Percentiles rank a stretch among this genome's conserved stretches.
Conservation (phyloP, 345 rosid species). For the Linum lewisii region DNA sequence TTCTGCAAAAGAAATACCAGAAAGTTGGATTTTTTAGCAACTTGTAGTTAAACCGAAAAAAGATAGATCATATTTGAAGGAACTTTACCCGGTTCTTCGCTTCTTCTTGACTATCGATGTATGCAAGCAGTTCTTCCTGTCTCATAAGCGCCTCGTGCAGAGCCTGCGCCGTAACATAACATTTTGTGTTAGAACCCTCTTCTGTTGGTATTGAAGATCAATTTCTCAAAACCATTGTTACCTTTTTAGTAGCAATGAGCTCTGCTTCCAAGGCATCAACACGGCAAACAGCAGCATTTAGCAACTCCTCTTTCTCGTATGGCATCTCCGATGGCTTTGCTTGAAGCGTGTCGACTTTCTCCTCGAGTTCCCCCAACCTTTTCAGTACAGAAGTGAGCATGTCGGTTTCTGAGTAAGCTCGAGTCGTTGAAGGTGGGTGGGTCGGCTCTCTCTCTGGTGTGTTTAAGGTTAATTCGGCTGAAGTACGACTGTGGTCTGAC, state of each 20-base stretch:
- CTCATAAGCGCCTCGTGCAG: conserved; percentile 30
- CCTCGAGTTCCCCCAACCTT: conserved; percentile 81
- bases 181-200: too few species aligned
- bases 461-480: conserved; percentile 25
- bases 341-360: conserved; percentile 71
- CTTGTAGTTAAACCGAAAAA: not conserved
- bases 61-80: not conserved
- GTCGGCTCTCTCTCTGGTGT: conserved; percentile 33
- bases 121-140: conserved; percentile 28
- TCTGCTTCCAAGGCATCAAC: conserved; percentile 98
- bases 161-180: conserved; percentile 13
- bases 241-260: conserved; percentile 97
- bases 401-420: conserved; percentile 42
- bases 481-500: conserved; percentile 27
- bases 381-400: conserved; percentile 61
- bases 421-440: conserved; percentile 52
- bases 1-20: not conserved
- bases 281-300: conserved; percentile 94
- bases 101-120: conserved; percentile 18
- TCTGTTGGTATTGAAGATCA: too few species aligned
- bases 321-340: conserved; percentile 97
- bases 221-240: conserved; percentile 12
- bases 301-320: conserved; percentile 85
- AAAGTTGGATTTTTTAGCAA: not conserved
- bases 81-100: conserved; percentile 13